Percentiles rank a stretch among this genome's conserved stretches.
phyloP scores from a whole-genome alignment of 1,139 yeast genomes.

The Taphrina communis region DNA sequence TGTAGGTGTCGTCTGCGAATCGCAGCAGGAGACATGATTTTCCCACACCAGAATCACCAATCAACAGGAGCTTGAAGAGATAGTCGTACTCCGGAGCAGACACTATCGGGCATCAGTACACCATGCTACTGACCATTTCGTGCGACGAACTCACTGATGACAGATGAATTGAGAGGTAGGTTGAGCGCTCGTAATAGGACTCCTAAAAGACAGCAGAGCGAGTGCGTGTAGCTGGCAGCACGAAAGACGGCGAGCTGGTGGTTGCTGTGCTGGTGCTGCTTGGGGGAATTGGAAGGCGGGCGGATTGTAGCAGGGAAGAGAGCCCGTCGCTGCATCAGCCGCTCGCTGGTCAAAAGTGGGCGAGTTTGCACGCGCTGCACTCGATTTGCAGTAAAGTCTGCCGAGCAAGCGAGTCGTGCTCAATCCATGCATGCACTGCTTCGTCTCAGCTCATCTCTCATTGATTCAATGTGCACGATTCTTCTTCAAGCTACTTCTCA shows the following conservation, averaged over 20 bases:
- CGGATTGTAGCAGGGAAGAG: neutral
- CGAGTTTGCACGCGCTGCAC: neutral
- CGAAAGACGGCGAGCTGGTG: neutral
- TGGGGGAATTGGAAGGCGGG: neutral
- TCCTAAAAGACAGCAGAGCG: no score
- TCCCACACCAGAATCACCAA: conserved; percentile 98
- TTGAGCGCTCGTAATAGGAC: neutral
- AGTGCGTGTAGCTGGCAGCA: no score
- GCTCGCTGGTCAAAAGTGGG: conserved; percentile 2
- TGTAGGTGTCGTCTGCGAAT: conserved; percentile 96
- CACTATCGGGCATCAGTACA: conserved; percentile 15
- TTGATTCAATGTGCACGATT: neutral
- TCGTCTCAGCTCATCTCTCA: no score
- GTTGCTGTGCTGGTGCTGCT: conserved; percentile 8
- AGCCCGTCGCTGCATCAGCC: conserved; percentile 5
- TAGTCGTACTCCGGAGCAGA: conserved; percentile 72
- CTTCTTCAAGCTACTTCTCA: neutral
- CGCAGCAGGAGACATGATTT: conserved; percentile 92
- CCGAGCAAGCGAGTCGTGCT: neutral
- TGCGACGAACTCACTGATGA: neutral
- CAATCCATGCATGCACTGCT: no score
- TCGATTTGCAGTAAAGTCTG: neutral
- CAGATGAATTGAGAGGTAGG: neutral
- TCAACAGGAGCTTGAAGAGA: conserved; percentile 71
- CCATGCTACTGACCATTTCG: neutral